Conservation (phyloP, 192 early-diverging fungal genomes). For the Podila horticola region DNA sequence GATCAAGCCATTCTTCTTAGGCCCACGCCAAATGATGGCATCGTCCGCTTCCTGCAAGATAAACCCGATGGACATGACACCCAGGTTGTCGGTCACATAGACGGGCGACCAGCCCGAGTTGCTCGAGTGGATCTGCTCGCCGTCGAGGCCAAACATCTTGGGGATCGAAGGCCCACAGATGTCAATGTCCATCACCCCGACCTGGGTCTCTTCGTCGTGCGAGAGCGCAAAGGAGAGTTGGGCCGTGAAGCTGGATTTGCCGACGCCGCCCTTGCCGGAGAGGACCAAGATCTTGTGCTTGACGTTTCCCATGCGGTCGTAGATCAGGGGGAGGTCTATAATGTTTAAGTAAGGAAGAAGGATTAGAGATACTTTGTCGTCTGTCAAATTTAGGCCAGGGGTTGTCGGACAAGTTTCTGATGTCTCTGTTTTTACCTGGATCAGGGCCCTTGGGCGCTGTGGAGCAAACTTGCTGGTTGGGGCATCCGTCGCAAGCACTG, state of each 20-base stretch:
- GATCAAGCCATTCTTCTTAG: conserved; percentile 94
- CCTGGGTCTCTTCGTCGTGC: conserved; percentile 59
- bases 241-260: conserved; percentile 93
- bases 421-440: conserved; percentile 57
- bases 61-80: conserved; percentile 94
- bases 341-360: background rate
- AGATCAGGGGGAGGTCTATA: conserved; percentile 71
- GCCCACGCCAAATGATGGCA: conserved; percentile 95
- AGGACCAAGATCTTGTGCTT: conserved; percentile 95
- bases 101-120: conserved; percentile 85
- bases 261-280: conserved; percentile 98
- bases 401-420: too few species aligned
- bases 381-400: too few species aligned
- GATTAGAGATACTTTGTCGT: background rate
- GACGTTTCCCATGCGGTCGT: conserved; percentile 66
- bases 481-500: conserved; percentile 83
- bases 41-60: conserved; percentile 88
- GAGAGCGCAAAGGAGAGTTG: conserved; percentile 90
- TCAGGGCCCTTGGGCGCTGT: conserved; percentile 83
- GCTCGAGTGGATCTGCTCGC: conserved; percentile 85
- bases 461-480: conserved; percentile 81
- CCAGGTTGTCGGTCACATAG: conserved; percentile 81
- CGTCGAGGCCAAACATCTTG: conserved; percentile 88
- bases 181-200: conserved; percentile 96
- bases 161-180: conserved; percentile 97